These are phyloP conservation scores for Leccinum fibrillosum DNA, from an alignment of 768 basidiomycete species.

Conservation along the genomic window DNA sequence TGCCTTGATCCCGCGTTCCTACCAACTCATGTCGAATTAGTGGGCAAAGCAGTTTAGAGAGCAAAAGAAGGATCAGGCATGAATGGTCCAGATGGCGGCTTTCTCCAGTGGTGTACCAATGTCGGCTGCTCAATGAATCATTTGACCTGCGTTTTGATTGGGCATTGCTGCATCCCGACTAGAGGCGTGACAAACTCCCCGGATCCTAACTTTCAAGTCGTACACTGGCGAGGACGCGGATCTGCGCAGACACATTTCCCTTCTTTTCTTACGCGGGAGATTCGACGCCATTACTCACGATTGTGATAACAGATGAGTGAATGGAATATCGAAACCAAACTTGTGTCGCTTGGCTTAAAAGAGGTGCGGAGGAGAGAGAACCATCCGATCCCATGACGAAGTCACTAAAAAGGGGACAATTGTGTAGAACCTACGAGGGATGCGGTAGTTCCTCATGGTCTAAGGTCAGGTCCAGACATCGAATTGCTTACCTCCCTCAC, in stretches of 20 bases:
- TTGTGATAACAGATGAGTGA: background rate
- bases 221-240: background rate
- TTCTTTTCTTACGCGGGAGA: background rate
- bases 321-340: no score
- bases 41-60: slow-evolving; percentile 51
- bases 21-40: slow-evolving; percentile 24
- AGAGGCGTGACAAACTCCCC: background rate
- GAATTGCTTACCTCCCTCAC: background rate
- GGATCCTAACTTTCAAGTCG: background rate
- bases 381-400: background rate
- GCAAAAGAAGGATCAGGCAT: slow-evolving; percentile 15
- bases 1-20: background rate
- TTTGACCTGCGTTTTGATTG: background rate
- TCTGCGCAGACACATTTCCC: background rate
- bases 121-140: background rate
- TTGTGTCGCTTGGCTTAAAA: background rate
- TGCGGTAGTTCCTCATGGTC: background rate
- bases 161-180: background rate
- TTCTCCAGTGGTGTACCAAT: background rate
- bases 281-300: background rate
- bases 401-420: background rate
- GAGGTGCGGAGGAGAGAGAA: background rate
- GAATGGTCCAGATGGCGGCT: slow-evolving; percentile 1
- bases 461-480: background rate
- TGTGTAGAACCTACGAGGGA: background rate